phyloP scores from a whole-genome alignment of 2,329 filamentous ascomycete genomes.

The Aureobasidium sp. region DNA sequence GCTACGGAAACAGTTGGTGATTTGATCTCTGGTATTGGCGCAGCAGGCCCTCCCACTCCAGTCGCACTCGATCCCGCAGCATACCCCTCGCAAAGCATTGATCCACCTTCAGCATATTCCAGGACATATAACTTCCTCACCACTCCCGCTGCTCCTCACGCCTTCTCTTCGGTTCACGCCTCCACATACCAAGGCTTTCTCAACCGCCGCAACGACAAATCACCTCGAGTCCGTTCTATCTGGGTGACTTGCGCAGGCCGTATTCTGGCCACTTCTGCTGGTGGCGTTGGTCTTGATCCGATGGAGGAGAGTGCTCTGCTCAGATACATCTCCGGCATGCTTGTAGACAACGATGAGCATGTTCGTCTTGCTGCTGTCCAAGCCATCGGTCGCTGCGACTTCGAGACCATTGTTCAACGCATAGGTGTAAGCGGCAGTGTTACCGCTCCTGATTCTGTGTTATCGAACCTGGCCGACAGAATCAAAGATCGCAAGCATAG shows the following conservation, averaged over 20 bases:
- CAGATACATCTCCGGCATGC: slow-evolving; percentile 61
- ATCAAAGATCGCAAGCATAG: slow-evolving; percentile 75
- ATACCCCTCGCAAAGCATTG: slow-evolving; percentile 63
- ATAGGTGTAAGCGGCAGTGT: slow-evolving; percentile 69
- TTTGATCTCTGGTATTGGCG: slow-evolving; percentile 87
- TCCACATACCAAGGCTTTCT: slow-evolving; percentile 76
- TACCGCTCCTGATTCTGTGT: slow-evolving; percentile 64
- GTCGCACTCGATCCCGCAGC: slow-evolving; percentile 68
- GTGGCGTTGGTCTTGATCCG: slow-evolving; percentile 75
- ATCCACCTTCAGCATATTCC: slow-evolving; percentile 32
- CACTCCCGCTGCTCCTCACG: slow-evolving; percentile 76
- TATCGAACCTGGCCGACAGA: slow-evolving; percentile 75
- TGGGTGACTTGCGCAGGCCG: slow-evolving; percentile 80
- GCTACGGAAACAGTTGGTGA: slow-evolving; percentile 93
- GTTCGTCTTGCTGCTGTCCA: slow-evolving; percentile 85
- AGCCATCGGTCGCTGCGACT: slow-evolving; percentile 69
- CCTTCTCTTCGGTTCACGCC: slow-evolving; percentile 75
- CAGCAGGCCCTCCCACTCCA: slow-evolving; percentile 71
- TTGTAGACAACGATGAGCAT: slow-evolving; percentile 82
- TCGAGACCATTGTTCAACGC: slow-evolving; percentile 72
- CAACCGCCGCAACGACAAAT: slow-evolving; percentile 78
- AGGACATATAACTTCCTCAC: slow-evolving; percentile 55
- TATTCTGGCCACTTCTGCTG: slow-evolving; percentile 84
- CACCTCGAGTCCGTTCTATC: slow-evolving; percentile 66
- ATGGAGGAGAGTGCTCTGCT: slow-evolving; percentile 73